Evolutionary conservation across 1,284 basidiomycete species (phyloP).

Genomic region (Trichosporon asahii): DNA sequence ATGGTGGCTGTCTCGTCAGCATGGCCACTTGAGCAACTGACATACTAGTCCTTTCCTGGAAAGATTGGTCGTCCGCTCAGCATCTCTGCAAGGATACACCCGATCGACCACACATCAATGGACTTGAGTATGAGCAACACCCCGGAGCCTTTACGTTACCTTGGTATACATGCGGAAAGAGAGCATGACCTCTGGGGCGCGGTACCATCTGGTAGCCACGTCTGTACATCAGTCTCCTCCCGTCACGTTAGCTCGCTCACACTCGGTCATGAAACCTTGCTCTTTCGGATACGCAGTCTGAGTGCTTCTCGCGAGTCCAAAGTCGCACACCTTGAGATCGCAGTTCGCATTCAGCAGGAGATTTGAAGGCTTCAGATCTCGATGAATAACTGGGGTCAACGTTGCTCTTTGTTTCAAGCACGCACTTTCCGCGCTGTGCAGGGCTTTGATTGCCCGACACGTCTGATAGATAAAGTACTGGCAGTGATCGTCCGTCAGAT

Average conservation of each 20-base stretch:
- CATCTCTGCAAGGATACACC: conserved; percentile 97
- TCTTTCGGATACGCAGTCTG: conserved; percentile 75
- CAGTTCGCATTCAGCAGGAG: conserved; percentile 94
- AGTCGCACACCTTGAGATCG: conserved; percentile 91
- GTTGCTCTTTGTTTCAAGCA: neutral
- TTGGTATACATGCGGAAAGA: conserved; percentile 96
- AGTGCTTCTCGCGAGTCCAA: conserved; percentile 82
- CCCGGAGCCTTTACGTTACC: conserved; percentile 50
- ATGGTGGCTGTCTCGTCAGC: conserved; percentile 61
- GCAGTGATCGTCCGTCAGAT: conserved; percentile 83
- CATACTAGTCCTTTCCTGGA: conserved; percentile 83
- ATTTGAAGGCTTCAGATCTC: conserved; percentile 93
- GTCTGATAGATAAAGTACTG: conserved; percentile 60
- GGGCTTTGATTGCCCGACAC: conserved; percentile 85
- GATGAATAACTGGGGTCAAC: conserved; percentile 67
- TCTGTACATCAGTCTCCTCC: conserved; percentile 11
- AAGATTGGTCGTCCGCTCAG: conserved; percentile 88
- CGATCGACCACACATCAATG: conserved; percentile 93
- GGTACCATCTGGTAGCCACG: conserved; percentile 59
- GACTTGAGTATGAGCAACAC: conserved; percentile 56
- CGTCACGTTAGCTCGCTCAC: conserved; percentile 23
- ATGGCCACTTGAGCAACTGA: neutral
- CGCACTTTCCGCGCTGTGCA: conserved; percentile 76
- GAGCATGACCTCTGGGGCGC: conserved; percentile 93
- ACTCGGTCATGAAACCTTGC: conserved; percentile 77